Base-by-base conservation (phyloP, 345 rosid species). In the Reutealis trisperma region DNA sequence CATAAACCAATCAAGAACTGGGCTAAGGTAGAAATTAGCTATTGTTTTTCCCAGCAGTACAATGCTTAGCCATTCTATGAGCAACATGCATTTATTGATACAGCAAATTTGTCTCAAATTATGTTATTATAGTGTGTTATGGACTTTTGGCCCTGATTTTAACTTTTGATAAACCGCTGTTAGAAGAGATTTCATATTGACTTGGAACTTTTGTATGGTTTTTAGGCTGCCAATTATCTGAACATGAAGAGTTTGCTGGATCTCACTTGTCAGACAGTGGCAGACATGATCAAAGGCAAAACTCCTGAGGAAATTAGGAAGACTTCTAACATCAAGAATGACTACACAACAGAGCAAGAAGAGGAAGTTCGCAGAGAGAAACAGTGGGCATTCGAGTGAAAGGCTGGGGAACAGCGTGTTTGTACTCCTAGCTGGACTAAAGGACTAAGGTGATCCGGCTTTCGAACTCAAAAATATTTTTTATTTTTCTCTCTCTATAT, bases 321-420 rank as follows among this genome's bases (percentile, higher is more conserved):
- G 70, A 25, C 71, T 0, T 78, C 71, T 55, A 78, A 21, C 76
- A 78, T 78, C 72, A 71, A 71, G 80, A 78, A 78, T 78, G 80
- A 63, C 68, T 69, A 70, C 16, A 64, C 76, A 64, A 76, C 76
- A 24, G 81, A 78, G 47, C 72, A 78, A 18, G 80, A 64, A 54
- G 76, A 78, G 65, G 80, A 78, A 63, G 81, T 78, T 71, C 76
- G 76, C 30, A 78, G 76, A 30, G 81, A 78, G 65, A 78, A 78
- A 44, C 81, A 71, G 34, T 78, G 81, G 81, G 81, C 76, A 4
- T 78, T 78, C 54, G 81, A 78, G 72, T 78, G 71, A 67, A 65
- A 59, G 44, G 7, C 52, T 49, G 27, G 2, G 25, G 49, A 34
- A 41, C 42, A 30, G 8, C 2, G 4, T 44, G 1, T 57, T 41